Percentiles rank a stretch among this genome's conserved stretches.
These are phyloP conservation scores for Daldinia vernicosa DNA, from an alignment of 495 filamentous ascomycete species.

Conservation along the genomic window DNA sequence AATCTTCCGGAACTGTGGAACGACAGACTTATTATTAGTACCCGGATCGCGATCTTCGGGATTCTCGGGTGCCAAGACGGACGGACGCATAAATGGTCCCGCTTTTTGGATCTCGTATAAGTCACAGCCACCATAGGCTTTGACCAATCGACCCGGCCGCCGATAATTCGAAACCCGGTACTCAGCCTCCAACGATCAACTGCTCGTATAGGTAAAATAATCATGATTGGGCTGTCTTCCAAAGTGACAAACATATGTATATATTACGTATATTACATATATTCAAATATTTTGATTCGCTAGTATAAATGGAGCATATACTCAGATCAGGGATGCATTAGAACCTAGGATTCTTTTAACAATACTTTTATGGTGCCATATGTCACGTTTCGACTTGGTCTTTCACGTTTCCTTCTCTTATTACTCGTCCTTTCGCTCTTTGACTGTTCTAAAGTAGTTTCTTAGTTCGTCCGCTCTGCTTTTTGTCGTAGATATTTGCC, in stretches of 20 bases:
- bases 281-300: neutral
- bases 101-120: slow-evolving; percentile 1
- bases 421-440: neutral
- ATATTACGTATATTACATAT: neutral
- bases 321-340: neutral
- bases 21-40: neutral
- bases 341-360: neutral
- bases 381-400: slow-evolving; percentile 1
- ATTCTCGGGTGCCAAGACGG: slow-evolving; percentile 2
- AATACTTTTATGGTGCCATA: neutral
- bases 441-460: neutral
- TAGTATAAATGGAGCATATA: slow-evolving; percentile 1
- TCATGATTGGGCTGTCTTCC: neutral
- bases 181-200: neutral
- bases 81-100: neutral
- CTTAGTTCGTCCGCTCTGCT: neutral
- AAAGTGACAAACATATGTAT: neutral
- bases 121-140: neutral
- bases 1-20: neutral
- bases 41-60: neutral
- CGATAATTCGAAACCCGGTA: slow-evolving; percentile 1
- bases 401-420: neutral
- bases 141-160: slow-evolving; percentile 1
- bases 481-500: slow-evolving; percentile 1
- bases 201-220: neutral